These are phyloP conservation scores for Candida neerlandica DNA, from an alignment of 1,139 yeast species.

Conservation along the genomic window DNA sequence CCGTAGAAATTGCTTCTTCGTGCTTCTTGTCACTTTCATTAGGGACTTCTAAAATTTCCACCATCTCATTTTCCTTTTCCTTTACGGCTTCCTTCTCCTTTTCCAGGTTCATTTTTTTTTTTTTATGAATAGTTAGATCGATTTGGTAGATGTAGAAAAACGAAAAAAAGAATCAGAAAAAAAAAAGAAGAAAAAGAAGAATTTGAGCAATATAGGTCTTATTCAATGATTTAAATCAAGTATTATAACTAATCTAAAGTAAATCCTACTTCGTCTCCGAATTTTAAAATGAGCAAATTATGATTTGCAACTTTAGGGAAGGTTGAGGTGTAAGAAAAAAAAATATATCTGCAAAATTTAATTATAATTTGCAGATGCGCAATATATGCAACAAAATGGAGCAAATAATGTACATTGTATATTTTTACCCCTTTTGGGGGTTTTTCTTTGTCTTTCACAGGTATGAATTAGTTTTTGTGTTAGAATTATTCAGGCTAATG, in stretches of 20 bases:
- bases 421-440: too few species aligned
- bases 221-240: too few species aligned
- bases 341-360: too few species aligned
- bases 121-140: neutral
- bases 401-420: too few species aligned
- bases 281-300: slow-evolving; percentile 1
- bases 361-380: neutral
- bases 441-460: neutral
- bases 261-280: neutral
- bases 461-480: neutral
- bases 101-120: neutral
- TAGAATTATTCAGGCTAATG: neutral
- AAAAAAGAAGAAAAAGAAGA: too few species aligned
- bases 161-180: too few species aligned
- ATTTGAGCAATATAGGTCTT: too few species aligned
- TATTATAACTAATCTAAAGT: too few species aligned
- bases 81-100: too few species aligned
- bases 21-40: neutral
- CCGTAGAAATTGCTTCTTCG: neutral
- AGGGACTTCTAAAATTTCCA: neutral
- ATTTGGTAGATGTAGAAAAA: too few species aligned
- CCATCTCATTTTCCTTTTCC: too few species aligned
- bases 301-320: slow-evolving; percentile 4
- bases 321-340: too few species aligned
- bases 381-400: neutral